Base-by-base conservation (phyloP, 805 yeast species). In the Candida maltosa region DNA sequence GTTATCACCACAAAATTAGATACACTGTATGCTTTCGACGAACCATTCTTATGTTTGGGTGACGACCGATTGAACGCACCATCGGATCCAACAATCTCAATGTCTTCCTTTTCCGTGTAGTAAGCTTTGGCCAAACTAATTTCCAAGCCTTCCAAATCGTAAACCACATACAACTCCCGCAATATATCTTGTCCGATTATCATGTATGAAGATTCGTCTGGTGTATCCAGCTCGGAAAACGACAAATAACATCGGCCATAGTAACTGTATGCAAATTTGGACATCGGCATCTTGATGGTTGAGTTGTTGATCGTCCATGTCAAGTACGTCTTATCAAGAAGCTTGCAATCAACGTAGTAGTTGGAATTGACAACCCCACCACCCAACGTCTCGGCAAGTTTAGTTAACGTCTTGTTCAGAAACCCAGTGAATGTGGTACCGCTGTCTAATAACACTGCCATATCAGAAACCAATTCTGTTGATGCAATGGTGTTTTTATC, bases 151-250 rank as follows among this genome's bases (percentile, higher is more conserved):
- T 78, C 85, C 34, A 80, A 58, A 54, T 83, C 83, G 54, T 73
- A 80, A 11, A 80, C 86, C 18, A 78, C 68, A 53, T 80, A 83
- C 2, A 81, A 80, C 38, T 74, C 69, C 35, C 85, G 66, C 43
- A 84, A 58, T 50, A 83, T 74, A 30, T 74, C 70, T 51, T 81
- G 88, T 8, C 93, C 93, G 24, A 84, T 62, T 36, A 80, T 26
- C 35, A 38, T 31, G 16, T 38, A 38, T 10, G 35, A n/a, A 20
- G 43, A 29, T 12, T 44, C 32, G 31, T 40, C 38, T 5, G 37
- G 38, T 16, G 60, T 26, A 4, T 62, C 38, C 46, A 64, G 46
- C 37, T 58, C 52, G 5, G 41, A 54, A 46, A 52, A n/a, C n/a
- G n/a, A n/a, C n/a, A n/a, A n/a, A n/a, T n/a, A n/a, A n/a, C n/a